Percentiles rank a stretch among this genome's conserved stretches.
Conservation (phyloP, 768 basidiomycete species). For the Suillus subluteus region DNA sequence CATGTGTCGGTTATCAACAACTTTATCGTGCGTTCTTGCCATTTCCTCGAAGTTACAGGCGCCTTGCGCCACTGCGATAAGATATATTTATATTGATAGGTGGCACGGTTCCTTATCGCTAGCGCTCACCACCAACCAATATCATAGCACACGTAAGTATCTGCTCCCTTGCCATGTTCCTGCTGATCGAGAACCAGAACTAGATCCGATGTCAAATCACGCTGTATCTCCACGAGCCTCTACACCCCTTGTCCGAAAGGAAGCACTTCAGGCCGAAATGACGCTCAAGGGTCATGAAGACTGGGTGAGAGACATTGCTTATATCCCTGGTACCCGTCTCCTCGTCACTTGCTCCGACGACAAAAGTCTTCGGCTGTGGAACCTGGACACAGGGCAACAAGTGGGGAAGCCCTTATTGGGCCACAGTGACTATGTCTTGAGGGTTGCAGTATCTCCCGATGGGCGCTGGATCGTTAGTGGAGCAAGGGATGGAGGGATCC, state of each 20-base stretch:
- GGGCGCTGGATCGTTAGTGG: slow-evolving; percentile 96
- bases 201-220: neutral
- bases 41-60: neutral
- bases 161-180: neutral
- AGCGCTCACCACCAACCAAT: neutral
- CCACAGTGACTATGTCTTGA: slow-evolving; percentile 67
- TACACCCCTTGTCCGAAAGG: neutral
- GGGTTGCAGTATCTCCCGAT: slow-evolving; percentile 87
- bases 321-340: slow-evolving; percentile 15
- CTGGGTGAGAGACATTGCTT: neutral
- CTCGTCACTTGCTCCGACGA: slow-evolving; percentile 8
- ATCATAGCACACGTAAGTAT: neutral
- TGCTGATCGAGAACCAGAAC: neutral
- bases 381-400: slow-evolving; percentile 14
- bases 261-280: neutral
- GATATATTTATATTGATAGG: neutral
- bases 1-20: neutral
- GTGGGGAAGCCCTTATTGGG: slow-evolving; percentile 9
- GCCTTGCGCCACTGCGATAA: neutral
- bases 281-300: neutral
- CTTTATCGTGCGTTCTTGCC: neutral
- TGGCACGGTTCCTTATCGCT: neutral
- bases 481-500: slow-evolving; percentile 93
- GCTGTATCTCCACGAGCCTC: neutral
- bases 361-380: slow-evolving; percentile 1